Base-by-base conservation (phyloP, 495 filamentous ascomycete species). In the Penicillium lagena region DNA sequence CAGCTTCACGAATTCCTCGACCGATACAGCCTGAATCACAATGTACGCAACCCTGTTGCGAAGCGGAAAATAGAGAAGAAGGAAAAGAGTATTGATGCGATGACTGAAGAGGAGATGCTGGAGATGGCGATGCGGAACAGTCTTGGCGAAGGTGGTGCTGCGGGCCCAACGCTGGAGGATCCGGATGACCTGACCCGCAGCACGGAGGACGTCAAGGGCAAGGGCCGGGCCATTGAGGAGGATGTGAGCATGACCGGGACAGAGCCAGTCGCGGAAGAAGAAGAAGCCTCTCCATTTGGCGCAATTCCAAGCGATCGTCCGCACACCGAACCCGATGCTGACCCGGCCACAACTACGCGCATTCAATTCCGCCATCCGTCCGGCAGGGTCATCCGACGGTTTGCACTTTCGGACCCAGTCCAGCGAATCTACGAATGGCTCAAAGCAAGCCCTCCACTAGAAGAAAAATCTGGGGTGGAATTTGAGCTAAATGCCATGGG, bases 71-170 rank as follows among this genome's bases (percentile, higher is more conserved):
- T 81, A 3, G 85, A 88, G 51, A 73, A 79, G 47, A 82, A 80
- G 43, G 77, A 83, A 46, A 71, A 85, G 39, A 85, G 85, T 52
- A 78, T 96, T 27, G 85, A 83, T 38, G 80, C 84, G 7, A 91
- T 98, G 85, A 96, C 89, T 0, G 93, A 98, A 55, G 90, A 96
- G 51, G 89, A 98, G 62, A 91, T 91, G 89, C 73, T 98, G 56
- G 83, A 94, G 62, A 80, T 96, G 75, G 93, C 94, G 0, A 63
- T 98, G 66, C 79, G 87, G 54, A 91, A 93, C 64, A 95, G 89
- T 54, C 70, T 96, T 4, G 81, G 67, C 15, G 62, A 46, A 35
- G 57, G 62, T 5, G 60, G 46, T 14, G 40, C 52, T 34, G 57
- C 63, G 15, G 51, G 63, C 8, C 70, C 40, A 52, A 75, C 58